phyloP scores from a whole-genome alignment of 2,329 filamentous ascomycete genomes.

The Penicillium sp. region DNA sequence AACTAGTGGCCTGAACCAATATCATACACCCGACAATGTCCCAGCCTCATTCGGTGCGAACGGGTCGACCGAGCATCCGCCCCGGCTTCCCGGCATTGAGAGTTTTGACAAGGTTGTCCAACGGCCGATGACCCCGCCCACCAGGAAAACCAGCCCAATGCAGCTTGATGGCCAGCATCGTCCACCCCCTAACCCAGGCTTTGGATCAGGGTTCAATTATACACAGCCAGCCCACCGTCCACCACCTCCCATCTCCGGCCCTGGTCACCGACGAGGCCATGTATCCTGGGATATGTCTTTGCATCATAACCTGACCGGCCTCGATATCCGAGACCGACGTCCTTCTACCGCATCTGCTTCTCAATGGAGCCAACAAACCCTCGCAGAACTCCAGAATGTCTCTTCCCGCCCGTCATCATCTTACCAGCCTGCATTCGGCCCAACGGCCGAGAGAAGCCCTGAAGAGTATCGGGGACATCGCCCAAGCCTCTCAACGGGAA shows the following conservation, averaged over 20 bases:
- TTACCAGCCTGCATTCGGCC: slow-evolving; percentile 26
- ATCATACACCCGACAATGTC: slow-evolving; percentile 60
- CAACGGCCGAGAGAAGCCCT: slow-evolving; percentile 22
- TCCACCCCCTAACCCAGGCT: slow-evolving; percentile 21
- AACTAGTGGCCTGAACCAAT: slow-evolving; percentile 66
- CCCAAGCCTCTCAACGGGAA: slow-evolving; percentile 22
- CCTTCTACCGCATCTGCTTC: slow-evolving; percentile 29
- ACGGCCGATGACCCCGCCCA: slow-evolving; percentile 53
- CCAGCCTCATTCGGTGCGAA: slow-evolving; percentile 48
- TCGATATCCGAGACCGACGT: slow-evolving; percentile 35
- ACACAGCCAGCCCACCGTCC: slow-evolving; percentile 30
- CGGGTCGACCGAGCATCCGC: slow-evolving; percentile 47
- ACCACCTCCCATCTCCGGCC: slow-evolving; percentile 36
- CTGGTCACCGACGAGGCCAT: slow-evolving; percentile 39
- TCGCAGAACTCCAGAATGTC: slow-evolving; percentile 35
- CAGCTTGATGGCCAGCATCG: slow-evolving; percentile 53
- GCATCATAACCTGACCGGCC: slow-evolving; percentile 37
- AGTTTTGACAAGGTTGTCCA: slow-evolving; percentile 71
- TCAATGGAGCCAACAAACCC: slow-evolving; percentile 39
- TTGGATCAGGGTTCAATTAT: slow-evolving; percentile 32
- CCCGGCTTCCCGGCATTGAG: slow-evolving; percentile 79
- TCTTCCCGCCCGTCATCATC: slow-evolving; percentile 30
- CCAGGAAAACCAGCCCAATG: slow-evolving; percentile 66
- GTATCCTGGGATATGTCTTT: slow-evolving; percentile 44
- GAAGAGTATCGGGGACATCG: slow-evolving; percentile 25